Conservation (phyloP, 2,329 filamentous ascomycete genomes). For the Colletotrichum salicis region DNA sequence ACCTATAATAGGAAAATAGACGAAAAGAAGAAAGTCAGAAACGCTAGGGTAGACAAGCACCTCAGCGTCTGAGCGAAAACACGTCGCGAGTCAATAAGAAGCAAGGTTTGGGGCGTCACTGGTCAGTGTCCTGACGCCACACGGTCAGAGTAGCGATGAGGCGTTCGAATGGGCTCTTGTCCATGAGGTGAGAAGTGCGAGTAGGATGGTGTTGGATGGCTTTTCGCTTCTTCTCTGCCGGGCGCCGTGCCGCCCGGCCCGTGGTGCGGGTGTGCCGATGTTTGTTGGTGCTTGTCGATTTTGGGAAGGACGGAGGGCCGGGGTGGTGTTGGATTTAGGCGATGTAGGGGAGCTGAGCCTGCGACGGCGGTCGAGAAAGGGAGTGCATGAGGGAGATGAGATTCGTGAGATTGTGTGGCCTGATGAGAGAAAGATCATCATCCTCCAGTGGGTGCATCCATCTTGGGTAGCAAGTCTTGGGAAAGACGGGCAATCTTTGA, state of each 20-base stretch:
- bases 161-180: not conserved
- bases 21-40: not conserved
- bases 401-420: not conserved
- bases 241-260: constrained; percentile 15
- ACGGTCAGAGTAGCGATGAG: not conserved
- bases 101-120: not conserved
- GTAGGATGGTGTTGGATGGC: not conserved
- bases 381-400: not conserved
- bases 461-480: not conserved
- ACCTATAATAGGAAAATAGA: not conserved
- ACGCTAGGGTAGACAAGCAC: not conserved
- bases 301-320: not conserved
- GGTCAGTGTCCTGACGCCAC: not conserved
- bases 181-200: constrained; percentile 1
- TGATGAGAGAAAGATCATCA: not conserved
- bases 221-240: not conserved
- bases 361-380: not conserved
- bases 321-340: not conserved
- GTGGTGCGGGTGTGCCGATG: not conserved
- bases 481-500: not conserved
- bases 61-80: not conserved
- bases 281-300: not conserved
- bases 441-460: not conserved
- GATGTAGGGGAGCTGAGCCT: not conserved
- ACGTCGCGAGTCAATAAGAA: not conserved